A percentile compares a stretch with the other conserved stretches of the same genome.
These are phyloP conservation scores for Calonectria fujianensis DNA, from an alignment of 2,329 filamentous ascomycete genomes.

Conservation along the genomic window DNA sequence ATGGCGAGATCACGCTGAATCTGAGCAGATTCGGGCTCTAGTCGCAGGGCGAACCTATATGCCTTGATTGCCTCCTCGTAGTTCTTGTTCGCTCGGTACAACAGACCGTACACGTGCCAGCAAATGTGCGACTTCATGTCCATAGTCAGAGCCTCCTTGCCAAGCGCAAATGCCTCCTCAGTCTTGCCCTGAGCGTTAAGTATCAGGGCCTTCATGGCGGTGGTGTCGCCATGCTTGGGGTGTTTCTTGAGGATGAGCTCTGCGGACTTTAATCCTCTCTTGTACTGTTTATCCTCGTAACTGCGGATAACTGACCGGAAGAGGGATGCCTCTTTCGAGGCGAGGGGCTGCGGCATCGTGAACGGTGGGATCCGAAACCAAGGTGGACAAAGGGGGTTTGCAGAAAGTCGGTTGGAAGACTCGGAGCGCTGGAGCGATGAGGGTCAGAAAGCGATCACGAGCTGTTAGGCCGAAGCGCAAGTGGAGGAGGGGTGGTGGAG, in stretches of 20 bases:
- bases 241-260: constrained; percentile 97
- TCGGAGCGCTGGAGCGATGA: constrained; percentile 32
- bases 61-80: constrained; percentile 99
- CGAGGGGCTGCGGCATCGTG: constrained; percentile 82
- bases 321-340: constrained; percentile 92
- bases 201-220: constrained; percentile 99
- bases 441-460: constrained; percentile 44
- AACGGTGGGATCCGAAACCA: constrained; percentile 17
- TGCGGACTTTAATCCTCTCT: constrained; percentile 92
- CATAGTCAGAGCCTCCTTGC: constrained; percentile 92
- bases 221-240: constrained; percentile 97
- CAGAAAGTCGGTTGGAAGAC: background rate
- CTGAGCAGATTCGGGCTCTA: constrained; percentile 95
- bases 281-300: constrained; percentile 99
- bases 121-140: constrained; percentile 99
- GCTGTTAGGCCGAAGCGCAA: constrained; percentile 41
- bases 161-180: constrained; percentile 94
- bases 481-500: constrained; percentile 47
- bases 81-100: constrained; percentile 96
- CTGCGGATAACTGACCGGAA: constrained; percentile 96
- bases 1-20: constrained; percentile 96
- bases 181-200: constrained; percentile 94
- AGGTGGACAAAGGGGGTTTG: background rate
- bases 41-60: constrained; percentile 94
- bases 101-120: constrained; percentile 98